Percentiles rank a stretch among this genome's conserved stretches.
phyloP scores from a whole-genome alignment of 495 filamentous ascomycete genomes.

The Tetracladium setigerum region DNA sequence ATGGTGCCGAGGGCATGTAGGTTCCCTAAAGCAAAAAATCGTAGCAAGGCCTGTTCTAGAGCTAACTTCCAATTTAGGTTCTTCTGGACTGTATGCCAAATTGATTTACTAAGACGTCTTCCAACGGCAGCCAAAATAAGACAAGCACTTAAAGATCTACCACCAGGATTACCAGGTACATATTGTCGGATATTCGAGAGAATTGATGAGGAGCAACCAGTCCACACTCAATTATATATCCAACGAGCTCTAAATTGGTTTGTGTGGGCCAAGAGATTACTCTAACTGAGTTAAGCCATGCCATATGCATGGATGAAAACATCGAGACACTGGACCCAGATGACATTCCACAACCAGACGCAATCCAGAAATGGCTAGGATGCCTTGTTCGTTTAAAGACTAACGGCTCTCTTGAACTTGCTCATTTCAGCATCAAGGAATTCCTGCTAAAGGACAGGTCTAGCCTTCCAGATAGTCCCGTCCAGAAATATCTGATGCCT shows the following conservation, averaged over 20 bases:
- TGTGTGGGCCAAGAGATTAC: conserved; percentile 14
- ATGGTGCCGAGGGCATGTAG: conserved; percentile 26
- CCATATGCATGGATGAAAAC: conserved; percentile 16
- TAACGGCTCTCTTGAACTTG: conserved; percentile 19
- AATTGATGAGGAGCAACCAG: conserved; percentile 17
- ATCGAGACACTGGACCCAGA: conserved; percentile 11
- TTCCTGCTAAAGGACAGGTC: too few relatives aligned
- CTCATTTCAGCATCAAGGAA: conserved; percentile 30
- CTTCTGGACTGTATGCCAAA: conserved; percentile 33
- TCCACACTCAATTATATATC: too few relatives aligned
- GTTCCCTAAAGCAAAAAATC: background rate
- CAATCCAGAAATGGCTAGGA: conserved; percentile 24
- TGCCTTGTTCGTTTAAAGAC: conserved; percentile 25
- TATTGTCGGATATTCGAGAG: conserved; percentile 30
- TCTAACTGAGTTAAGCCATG: too few relatives aligned
- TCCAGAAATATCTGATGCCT: too few relatives aligned
- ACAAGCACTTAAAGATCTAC: conserved; percentile 24
- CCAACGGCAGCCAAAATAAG: conserved; percentile 23
- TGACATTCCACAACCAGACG: conserved; percentile 16
- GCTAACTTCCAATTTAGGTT: conserved; percentile 32
- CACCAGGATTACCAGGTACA: conserved; percentile 23
- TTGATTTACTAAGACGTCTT: conserved; percentile 30
- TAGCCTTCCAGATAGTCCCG: too few relatives aligned
- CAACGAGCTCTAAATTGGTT: conserved; percentile 22
- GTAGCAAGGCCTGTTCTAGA: too few relatives aligned